These are phyloP conservation scores for Ogataea paraovalis DNA, from an alignment of 805 yeast species.

Conservation along the genomic window DNA sequence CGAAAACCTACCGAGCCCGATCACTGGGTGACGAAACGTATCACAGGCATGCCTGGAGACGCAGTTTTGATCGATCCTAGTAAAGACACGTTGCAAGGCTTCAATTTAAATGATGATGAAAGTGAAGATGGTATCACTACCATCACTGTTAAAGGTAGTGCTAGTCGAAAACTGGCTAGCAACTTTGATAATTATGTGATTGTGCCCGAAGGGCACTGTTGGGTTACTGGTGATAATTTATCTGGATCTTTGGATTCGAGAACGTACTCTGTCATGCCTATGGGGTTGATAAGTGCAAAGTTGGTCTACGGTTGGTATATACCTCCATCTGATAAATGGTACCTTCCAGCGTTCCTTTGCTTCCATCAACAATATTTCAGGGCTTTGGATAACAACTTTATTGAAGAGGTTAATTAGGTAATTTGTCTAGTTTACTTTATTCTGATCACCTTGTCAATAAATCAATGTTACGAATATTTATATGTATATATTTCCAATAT, in stretches of 20 bases:
- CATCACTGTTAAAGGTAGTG: slow-evolving; percentile 1
- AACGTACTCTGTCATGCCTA: slow-evolving; percentile 83
- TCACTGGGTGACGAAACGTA: slow-evolving; percentile 84
- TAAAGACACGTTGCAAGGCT: slow-evolving; percentile 41
- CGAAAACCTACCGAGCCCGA: slow-evolving; percentile 85
- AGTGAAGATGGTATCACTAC: slow-evolving; percentile 1
- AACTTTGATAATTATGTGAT: slow-evolving; percentile 51
- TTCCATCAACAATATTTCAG: slow-evolving; percentile 50
- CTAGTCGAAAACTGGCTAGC: slow-evolving; percentile 3
- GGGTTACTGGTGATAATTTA: slow-evolving; percentile 96
- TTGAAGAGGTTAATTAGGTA: slow-evolving; percentile 27
- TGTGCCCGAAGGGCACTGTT: slow-evolving; percentile 92
- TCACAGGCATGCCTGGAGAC: slow-evolving; percentile 97
- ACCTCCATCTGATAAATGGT: neutral
- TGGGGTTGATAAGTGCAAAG: slow-evolving; percentile 85
- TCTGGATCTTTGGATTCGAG: slow-evolving; percentile 86
- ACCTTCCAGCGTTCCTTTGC: slow-evolving; percentile 30
- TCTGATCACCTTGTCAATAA: neutral
- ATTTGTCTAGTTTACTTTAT: neutral
- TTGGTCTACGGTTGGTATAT: slow-evolving; percentile 63
- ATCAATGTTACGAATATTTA: neutral
- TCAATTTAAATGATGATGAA: slow-evolving; percentile 8
- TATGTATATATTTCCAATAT: neutral
- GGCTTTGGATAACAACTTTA: slow-evolving; percentile 49
- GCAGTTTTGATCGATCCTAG: slow-evolving; percentile 77